Conservation (phyloP, 140 eudicot genomes). For the Erigeron philadelphicus region DNA sequence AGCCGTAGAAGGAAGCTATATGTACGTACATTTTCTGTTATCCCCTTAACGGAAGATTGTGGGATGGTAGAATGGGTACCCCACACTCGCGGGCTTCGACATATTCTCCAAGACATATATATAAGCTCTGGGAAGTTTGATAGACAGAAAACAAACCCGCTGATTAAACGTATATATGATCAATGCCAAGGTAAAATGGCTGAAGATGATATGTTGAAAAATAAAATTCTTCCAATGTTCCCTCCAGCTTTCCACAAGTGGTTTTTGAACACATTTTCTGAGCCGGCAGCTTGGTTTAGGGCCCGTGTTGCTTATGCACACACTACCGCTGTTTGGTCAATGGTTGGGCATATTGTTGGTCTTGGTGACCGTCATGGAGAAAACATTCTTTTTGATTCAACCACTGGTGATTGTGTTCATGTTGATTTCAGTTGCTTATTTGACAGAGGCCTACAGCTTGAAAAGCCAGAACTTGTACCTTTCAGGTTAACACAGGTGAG, state of each 20-base stretch:
- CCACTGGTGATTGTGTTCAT: constrained; percentile 97
- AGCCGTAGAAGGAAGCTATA: constrained; percentile 95
- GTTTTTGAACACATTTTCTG: constrained; percentile 95
- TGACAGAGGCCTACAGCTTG: constrained; percentile 89
- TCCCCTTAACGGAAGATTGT: constrained; percentile 95
- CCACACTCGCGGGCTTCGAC: constrained; percentile 99
- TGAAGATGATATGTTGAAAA: constrained; percentile 94
- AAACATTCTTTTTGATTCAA: constrained; percentile 94
- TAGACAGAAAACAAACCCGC: constrained; percentile 84
- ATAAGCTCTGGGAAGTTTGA: constrained; percentile 94
- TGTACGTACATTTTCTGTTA: constrained; percentile 88
- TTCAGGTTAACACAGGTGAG: constrained; percentile 94
- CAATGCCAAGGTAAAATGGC: constrained; percentile 79
- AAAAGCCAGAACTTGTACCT: constrained; percentile 97
- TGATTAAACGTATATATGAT: constrained; percentile 88
- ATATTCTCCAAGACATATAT: constrained; percentile 95
- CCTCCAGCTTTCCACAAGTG: constrained; percentile 98
- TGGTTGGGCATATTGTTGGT: constrained; percentile 99
- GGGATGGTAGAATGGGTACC: constrained; percentile 99
- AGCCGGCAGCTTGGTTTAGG: constrained; percentile 99
- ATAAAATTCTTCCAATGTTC: constrained; percentile 86
- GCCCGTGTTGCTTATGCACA: constrained; percentile 95
- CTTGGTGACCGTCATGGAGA: constrained; percentile 99
- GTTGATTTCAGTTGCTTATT: constrained; percentile 99
- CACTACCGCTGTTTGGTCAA: constrained; percentile 98